Evolutionary conservation across 139 green algal genomes (phyloP), one percentile per base, ranked within the genome.

Genomic region (Yamagishiella unicocca): DNA sequence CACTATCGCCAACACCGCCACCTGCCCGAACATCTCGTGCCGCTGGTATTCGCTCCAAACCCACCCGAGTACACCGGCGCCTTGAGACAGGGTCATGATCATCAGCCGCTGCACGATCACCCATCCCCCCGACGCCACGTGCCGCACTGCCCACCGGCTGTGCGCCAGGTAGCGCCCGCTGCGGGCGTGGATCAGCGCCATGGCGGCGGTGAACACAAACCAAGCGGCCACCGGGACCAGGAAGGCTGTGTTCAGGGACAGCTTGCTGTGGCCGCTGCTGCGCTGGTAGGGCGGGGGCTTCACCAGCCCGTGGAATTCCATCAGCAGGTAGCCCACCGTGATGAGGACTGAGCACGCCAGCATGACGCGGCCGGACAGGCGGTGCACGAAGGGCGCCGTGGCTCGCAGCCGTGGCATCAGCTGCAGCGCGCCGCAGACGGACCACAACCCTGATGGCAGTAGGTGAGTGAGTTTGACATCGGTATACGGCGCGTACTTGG

Each of bases 371-470:
- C 78, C 78, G 0, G 78, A 58, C 24, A 74, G 4, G 24, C 78
- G 55, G 78, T 84, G 78, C 40, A 84, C 29, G 14, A 25, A 29
- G 8, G 78, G 78, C 19, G 27, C 27, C 1, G 37, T 0, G 6
- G 38, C 21, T 4, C 78, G 78, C 21, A 74, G 29, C 4, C 31
- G 29, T 1, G 78, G 78, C 21, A 54, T 2, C 5, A 84, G 78
- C 58, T 84, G 78, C 58, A 74, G 5, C 40, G 78, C 54, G 43
- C 58, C 78, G 78, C 78, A 84, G 27, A 84, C 29, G 10, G 55
- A 42, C 78, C 78, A 84, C 1, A 84, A 25, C 25, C 78, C 78
- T 5, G 78, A 84, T 19, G 78, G 78, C 14, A 84, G 40, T 5
- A 74, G 40, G 78, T 84, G 78, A 7, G 78, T 84, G 1, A 84